Base-by-base conservation (phyloP, 2,329 filamentous ascomycete genomes). In the Hortaea werneckii region DNA sequence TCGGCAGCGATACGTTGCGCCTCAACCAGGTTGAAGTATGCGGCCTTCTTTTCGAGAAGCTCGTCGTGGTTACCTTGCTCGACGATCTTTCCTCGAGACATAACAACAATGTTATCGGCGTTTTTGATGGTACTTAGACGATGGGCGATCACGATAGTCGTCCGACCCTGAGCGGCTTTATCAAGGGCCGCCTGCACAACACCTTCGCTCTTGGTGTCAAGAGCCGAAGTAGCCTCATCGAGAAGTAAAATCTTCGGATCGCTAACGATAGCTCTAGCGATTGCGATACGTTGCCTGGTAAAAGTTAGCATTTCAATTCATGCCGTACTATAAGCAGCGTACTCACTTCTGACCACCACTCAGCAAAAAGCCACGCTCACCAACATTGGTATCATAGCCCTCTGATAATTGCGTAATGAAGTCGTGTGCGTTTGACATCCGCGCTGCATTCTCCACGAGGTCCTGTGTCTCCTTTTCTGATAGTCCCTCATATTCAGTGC, bases 121-220 rank as follows among this genome's bases (percentile, higher is more conserved):
- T 88, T 82, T 65, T 82, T 88, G 70, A 98, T 95, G 5, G 92
- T 98, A 0, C 88, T 95, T 6, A 98, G 74, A 55, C 90, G 83
- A 69, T 98, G 92, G 38, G 92, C 92, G 65, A 98, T 96, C 5
- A 89, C 86, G 56, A 96, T 95, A 2, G 92, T 96, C 0, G 92
- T 98, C 44, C 92, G 79, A 26, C 89, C 90, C 52, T 84, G 76
- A 1, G 88, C 78, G 27, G 90, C 92, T 42, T 79, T 83, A 58
- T 96, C 89, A 6, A 98, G 75, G 12, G 92, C 92, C 37, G 87
- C 87, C 65, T 96, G 92, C 1, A 98, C 90, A 7, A 94, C 84
- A 40, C 87, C 88, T 68, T 98, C 92, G 0, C 87, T 94, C 61
- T 92, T 90, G 20, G 90, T 95, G 60, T 98, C 92, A 0, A 98